Base-by-base conservation (phyloP, 495 filamentous ascomycete species). In the Penicillium maclennaniae region DNA sequence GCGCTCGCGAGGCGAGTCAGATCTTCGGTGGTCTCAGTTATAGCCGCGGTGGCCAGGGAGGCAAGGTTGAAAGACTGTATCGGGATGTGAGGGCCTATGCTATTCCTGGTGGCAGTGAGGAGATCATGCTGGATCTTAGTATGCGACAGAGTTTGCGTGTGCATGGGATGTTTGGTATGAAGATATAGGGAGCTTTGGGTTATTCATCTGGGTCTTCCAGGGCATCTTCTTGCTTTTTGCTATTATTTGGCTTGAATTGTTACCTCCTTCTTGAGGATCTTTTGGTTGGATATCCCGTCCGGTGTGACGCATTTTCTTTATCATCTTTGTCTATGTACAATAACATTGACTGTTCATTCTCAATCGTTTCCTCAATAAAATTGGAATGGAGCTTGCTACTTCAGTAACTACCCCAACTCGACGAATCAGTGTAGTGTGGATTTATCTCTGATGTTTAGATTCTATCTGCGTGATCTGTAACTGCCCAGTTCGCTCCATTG, bases 111-210 rank as follows among this genome's bases (percentile, higher is more conserved):
- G 93, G 93, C 31, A 88, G 83, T 66, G 93, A 98, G 75, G 93
- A 98, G 81, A 98, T 98, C 54, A 98, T 98, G 93, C 74, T 97
- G 57, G 93, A 98, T 76, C 72, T 98, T 61, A 95, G 89, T 70
- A 96, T 98, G 70, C 79, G 93, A 55, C 93, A 98, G 77, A 87
- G 87, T 61, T 67, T 97, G 79, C 83, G 82, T 69, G 93, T 98
- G 31, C 88, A 91, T 55, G 84, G 95, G 78, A 86, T 84, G 61
- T 74, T 96, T 68, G 93, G 93, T 4, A 97, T 98, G 92, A 98
- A 97, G 80, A 68, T 98, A 62, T 98, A 86, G 41, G 43, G 36
- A 17, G 5, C 14, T 20, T 42, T 43, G n/a, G 19, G 20, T 28
- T 27, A 34, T 44, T 9, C 15, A 49, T 21, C 46, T 44, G 28